A percentile compares a stretch with the other conserved stretches of the same genome.
Evolutionary conservation across 1,284 basidiomycete species (phyloP).

Genomic region (Trametes versicolor): DNA sequence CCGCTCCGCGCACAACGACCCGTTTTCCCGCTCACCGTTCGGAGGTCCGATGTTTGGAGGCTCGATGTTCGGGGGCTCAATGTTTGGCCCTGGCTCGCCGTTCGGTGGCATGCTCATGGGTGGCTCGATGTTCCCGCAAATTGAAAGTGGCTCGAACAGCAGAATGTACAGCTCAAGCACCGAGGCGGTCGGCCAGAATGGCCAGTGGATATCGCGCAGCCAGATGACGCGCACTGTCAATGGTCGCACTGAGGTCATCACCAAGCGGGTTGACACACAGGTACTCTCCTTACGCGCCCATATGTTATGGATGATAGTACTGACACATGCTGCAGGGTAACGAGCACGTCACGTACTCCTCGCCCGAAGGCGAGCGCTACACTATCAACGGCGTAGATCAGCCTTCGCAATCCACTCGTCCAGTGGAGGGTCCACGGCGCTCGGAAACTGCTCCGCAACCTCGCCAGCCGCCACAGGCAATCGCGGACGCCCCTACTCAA

Average conservation of each 20-base stretch:
- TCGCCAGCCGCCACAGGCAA: slow-evolving; percentile 18
- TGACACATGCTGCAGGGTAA: slow-evolving; percentile 61
- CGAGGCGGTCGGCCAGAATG: slow-evolving; percentile 34
- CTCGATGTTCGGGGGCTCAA: slow-evolving; percentile 12
- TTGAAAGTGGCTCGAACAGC: slow-evolving; percentile 18
- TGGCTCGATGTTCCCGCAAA: slow-evolving; percentile 16
- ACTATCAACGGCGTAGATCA: slow-evolving; percentile 80
- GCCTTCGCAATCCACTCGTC: slow-evolving; percentile 23
- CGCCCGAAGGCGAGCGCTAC: slow-evolving; percentile 70
- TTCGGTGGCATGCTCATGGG: slow-evolving; percentile 16
- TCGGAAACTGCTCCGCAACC: slow-evolving; percentile 17
- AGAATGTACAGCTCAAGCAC: slow-evolving; percentile 39
- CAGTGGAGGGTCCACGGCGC: slow-evolving; percentile 20
- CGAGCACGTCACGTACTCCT: slow-evolving; percentile 70
- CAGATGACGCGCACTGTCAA: slow-evolving; percentile 65
- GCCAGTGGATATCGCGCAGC: slow-evolving; percentile 62
- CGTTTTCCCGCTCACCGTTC: slow-evolving; percentile 18
- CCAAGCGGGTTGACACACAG: slow-evolving; percentile 62
- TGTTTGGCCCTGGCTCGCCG: neutral
- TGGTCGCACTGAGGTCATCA: slow-evolving; percentile 69
- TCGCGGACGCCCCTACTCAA: slow-evolving; percentile 24
- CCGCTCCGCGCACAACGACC: slow-evolving; percentile 23
- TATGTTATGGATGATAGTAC: slow-evolving; percentile 1
- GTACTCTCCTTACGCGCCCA: slow-evolving; percentile 48
- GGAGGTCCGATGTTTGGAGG: slow-evolving; percentile 5